A percentile compares a stretch with the other conserved stretches of the same genome.
These are phyloP conservation scores for Ustilago lituana DNA, from an alignment of 1,284 basidiomycete genomes.

Conservation along the genomic window DNA sequence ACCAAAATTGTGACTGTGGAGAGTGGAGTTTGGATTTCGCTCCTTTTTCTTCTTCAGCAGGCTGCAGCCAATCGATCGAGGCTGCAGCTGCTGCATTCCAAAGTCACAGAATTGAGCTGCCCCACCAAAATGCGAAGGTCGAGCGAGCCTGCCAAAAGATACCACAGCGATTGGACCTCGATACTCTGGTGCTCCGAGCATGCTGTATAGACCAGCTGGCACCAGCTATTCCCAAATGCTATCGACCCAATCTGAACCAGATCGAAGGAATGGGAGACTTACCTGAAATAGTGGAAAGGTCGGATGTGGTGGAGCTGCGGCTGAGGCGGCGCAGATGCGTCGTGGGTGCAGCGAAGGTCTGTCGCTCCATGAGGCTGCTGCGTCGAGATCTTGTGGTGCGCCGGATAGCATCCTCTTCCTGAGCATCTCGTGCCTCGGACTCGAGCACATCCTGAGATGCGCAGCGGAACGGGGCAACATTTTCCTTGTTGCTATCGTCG, in stretches of 20 bases:
- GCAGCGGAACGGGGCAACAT: slow-evolving; percentile 61
- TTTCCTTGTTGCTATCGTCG: slow-evolving; percentile 66
- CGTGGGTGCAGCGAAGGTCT: slow-evolving; percentile 12
- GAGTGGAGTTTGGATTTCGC: slow-evolving; percentile 4
- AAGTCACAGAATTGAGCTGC: background rate
- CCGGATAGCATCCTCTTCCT: slow-evolving; percentile 49
- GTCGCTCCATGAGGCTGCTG: slow-evolving; percentile 46
- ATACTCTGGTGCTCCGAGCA: too few species aligned
- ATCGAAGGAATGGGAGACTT: slow-evolving; percentile 9
- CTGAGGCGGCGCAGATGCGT: slow-evolving; percentile 23
- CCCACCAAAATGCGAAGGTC: too few species aligned
- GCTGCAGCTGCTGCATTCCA: slow-evolving; percentile 12
- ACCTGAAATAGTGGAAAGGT: slow-evolving; percentile 27
- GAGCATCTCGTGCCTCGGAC: slow-evolving; percentile 41
- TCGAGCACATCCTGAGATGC: slow-evolving; percentile 35
- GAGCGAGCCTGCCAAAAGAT: background rate
- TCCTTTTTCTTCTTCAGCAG: background rate
- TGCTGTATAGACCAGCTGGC: too few species aligned
- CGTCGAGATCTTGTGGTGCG: slow-evolving; percentile 42
- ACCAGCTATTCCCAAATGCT: too few species aligned
- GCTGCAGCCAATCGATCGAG: slow-evolving; percentile 22
- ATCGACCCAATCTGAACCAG: too few species aligned
- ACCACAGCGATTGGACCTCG: too few species aligned
- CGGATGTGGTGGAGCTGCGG: slow-evolving; percentile 36
- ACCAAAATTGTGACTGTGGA: slow-evolving; percentile 18